Evolutionary conservation across 495 filamentous ascomycete genomes (phyloP).

Genomic region (Podospora bellae-mahoneyi): DNA sequence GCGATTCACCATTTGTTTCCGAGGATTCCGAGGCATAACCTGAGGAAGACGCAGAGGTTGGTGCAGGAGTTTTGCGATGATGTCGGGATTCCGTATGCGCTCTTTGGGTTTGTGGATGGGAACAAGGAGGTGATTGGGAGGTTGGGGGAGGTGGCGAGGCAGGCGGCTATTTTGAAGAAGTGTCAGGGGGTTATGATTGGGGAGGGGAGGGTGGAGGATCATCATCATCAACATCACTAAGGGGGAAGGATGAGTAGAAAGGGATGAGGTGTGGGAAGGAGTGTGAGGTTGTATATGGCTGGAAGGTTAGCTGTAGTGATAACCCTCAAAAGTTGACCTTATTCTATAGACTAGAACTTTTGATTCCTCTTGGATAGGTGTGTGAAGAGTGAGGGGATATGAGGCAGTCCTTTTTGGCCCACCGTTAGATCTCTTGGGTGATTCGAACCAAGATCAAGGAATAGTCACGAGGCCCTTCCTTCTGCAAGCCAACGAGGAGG

Average conservation of each 20-base stretch:
- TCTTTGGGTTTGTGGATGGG: conserved; percentile 91
- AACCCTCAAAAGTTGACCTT: not conserved
- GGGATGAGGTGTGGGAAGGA: not conserved
- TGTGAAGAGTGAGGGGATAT: too few species aligned
- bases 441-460: not conserved
- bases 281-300: not conserved
- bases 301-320: not conserved
- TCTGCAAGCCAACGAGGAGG: not conserved
- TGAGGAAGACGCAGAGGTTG: conserved; percentile 74
- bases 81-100: conserved; percentile 86
- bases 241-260: not conserved
- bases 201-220: conserved; percentile 37
- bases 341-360: not conserved
- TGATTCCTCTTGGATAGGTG: not conserved
- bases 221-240: conserved; percentile 10
- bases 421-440: not conserved
- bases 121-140: conserved; percentile 83
- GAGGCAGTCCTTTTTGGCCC: too few species aligned
- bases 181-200: conserved; percentile 64
- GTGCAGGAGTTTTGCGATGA: conserved; percentile 88
- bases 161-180: conserved; percentile 81
- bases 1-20: conserved; percentile 94
- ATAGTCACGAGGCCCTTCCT: not conserved
- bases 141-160: conserved; percentile 81
- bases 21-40: conserved; percentile 91